These are phyloP conservation scores for Ophiosphaerella herpotricha DNA, from an alignment of 2,329 filamentous ascomycete species.

Conservation along the genomic window DNA sequence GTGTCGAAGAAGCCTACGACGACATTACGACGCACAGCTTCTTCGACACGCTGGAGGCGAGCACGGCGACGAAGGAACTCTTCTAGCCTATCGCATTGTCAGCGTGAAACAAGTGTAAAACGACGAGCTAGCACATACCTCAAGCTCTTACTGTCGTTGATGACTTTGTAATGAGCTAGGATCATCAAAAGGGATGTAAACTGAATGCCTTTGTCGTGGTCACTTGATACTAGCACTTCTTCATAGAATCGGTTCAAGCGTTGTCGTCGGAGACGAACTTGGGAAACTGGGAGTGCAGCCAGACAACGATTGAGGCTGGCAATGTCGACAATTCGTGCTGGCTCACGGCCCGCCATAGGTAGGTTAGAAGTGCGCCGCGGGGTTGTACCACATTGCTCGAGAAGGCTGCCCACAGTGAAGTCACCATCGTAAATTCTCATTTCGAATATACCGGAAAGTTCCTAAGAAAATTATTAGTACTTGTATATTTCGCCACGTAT, in stretches of 20 bases:
- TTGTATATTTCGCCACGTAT: background rate
- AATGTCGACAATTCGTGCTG: constrained; percentile 65
- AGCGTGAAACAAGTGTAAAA: background rate
- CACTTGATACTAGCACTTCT: constrained; percentile 91
- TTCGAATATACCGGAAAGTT: constrained; percentile 92
- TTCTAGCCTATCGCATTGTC: constrained; percentile 67
- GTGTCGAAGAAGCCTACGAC: constrained; percentile 97
- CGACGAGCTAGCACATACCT: constrained; percentile 56
- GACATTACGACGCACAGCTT: constrained; percentile 86
- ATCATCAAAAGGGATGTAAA: constrained; percentile 95
- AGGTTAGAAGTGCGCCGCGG: constrained; percentile 55
- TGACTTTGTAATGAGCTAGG: constrained; percentile 96
- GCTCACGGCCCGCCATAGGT: constrained; percentile 49
- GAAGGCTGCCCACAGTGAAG: constrained; percentile 81
- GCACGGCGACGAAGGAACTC: constrained; percentile 91
- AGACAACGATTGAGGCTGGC: constrained; percentile 75
- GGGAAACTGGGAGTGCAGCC: constrained; percentile 70
- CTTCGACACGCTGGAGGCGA: constrained; percentile 89
- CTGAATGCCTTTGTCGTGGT: constrained; percentile 85
- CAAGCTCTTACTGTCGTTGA: constrained; percentile 95
- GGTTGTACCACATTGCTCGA: constrained; percentile 78
- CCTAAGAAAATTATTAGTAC: constrained; percentile 45
- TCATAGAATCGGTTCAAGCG: constrained; percentile 96
- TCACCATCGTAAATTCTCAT: constrained; percentile 96
- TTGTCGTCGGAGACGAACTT: constrained; percentile 74